These are phyloP conservation scores for Aethionema arabicum DNA, from an alignment of 345 rosid species.

Conservation along the genomic window DNA sequence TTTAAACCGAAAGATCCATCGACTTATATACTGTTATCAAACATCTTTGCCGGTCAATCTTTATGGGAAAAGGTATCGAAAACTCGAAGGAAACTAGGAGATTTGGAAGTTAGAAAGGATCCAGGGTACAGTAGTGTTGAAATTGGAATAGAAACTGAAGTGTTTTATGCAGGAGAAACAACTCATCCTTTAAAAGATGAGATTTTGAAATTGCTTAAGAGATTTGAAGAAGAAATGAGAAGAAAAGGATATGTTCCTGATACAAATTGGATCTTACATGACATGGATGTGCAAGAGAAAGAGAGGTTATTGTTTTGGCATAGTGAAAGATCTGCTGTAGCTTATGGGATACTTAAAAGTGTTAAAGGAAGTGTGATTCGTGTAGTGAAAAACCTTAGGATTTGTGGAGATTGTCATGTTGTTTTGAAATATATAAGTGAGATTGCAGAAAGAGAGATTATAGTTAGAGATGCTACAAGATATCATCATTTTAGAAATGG, in stretches of 20 bases:
- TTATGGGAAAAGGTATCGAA: constrained; percentile 58
- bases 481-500: constrained; percentile 77
- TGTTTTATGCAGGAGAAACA: constrained; percentile 69
- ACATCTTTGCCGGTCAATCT: constrained; percentile 54
- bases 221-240: constrained; percentile 57
- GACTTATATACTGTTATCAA: constrained; percentile 63
- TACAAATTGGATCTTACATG: constrained; percentile 56
- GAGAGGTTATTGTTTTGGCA: constrained; percentile 74
- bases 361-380: constrained; percentile 53
- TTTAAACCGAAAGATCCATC: constrained; percentile 63
- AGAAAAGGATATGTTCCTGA: constrained; percentile 69
- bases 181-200: constrained; percentile 55
- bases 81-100: constrained; percentile 56
- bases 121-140: constrained; percentile 66
- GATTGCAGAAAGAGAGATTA: constrained; percentile 56
- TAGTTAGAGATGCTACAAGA: constrained; percentile 69
- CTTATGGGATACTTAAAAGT: constrained; percentile 63
- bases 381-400: constrained; percentile 70
- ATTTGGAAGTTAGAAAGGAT: constrained; percentile 52
- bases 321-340: constrained; percentile 71
- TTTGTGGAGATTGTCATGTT: constrained; percentile 76
- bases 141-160: constrained; percentile 50
- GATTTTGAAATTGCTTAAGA: constrained; percentile 47
- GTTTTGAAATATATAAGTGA: constrained; percentile 58
- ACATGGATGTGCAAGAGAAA: constrained; percentile 69